These are phyloP conservation scores for Talaromyces sp. DNA, from an alignment of 2,329 filamentous ascomycete genomes.

Conservation along the genomic window DNA sequence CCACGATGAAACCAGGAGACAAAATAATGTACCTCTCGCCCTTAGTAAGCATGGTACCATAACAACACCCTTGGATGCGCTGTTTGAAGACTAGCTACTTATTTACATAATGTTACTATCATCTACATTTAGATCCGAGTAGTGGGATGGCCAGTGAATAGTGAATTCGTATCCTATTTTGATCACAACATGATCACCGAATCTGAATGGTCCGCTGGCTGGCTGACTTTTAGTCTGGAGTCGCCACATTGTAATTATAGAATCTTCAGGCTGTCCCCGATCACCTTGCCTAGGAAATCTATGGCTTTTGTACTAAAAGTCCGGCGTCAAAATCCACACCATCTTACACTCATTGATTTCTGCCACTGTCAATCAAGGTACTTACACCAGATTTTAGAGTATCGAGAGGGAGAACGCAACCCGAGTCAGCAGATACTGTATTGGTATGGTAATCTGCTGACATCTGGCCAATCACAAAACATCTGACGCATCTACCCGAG, in stretches of 20 bases:
- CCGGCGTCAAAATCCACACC: too few species aligned
- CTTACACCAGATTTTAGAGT: background rate
- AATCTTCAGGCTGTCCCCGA: background rate
- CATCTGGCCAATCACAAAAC: background rate
- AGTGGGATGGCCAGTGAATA: background rate
- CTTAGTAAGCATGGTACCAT: background rate
- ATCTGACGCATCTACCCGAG: background rate
- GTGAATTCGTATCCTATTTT: background rate
- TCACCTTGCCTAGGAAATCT: background rate
- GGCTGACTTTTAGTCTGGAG: background rate
- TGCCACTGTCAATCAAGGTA: background rate
- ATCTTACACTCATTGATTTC: background rate
- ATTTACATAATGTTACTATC: background rate
- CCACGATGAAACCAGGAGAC: constrained; percentile 14
- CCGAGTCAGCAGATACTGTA: background rate
- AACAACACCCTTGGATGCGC: background rate
- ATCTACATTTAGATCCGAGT: background rate
- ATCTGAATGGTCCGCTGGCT: background rate
- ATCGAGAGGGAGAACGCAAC: background rate
- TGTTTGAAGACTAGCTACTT: background rate
- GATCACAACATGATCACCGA: background rate
- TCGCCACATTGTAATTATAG: background rate
- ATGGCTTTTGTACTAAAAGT: background rate
- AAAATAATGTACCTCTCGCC: background rate
- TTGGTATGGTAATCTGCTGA: background rate